Evolutionary conservation across 2,329 filamentous ascomycete species (phyloP), one percentile per base, ranked within the genome.

Genomic region (Magnaporthales sp.): DNA sequence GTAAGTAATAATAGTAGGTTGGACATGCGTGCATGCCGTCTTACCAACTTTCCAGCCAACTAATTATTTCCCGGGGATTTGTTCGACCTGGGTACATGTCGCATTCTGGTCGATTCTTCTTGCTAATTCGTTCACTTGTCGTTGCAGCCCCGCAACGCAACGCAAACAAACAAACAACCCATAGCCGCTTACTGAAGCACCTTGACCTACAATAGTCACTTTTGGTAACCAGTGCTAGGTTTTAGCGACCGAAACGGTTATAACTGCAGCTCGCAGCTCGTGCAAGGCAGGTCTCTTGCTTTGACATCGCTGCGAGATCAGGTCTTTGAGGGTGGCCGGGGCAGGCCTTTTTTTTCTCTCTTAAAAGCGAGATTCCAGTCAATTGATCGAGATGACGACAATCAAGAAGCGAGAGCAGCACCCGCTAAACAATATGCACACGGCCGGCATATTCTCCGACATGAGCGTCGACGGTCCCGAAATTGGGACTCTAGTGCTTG

Each of bases 391-490:
- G 38, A 86, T 88, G 84, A 75, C 84, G 67, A 72, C 80, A 71
- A 86, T 84, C 74, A 72, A 80, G 67, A 88, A 86, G 77, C 54
- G 54, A 26, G 67, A 67, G 61, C 32, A 62, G 54, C 83, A 86
- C 73, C 77, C 83, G 66, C 79, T 88, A 74, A 86, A 84, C 75
- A 83, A 83, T 72, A 86, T 87, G 74, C 93, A 97, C 80, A 92
- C 93, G 29, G 91, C 94, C 4, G 94, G 94, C 74, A 97, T 97
- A 76, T 97, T 91, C 79, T 91, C 93, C 64, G 93, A 97, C 79
- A 93, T 96, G 89, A 91, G 89, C 24, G 86, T 96, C 67, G 94
- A 98, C 76, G 95, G 95, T 1, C 94, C 95, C 3, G 84, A 91
- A 68, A 97, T 99, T 74, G 95, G 95, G 71, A 98, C 93, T 1